Evolutionary conservation across 768 basidiomycete species (phyloP).

Genomic region (Rhodotorula sphaerocarpa): DNA sequence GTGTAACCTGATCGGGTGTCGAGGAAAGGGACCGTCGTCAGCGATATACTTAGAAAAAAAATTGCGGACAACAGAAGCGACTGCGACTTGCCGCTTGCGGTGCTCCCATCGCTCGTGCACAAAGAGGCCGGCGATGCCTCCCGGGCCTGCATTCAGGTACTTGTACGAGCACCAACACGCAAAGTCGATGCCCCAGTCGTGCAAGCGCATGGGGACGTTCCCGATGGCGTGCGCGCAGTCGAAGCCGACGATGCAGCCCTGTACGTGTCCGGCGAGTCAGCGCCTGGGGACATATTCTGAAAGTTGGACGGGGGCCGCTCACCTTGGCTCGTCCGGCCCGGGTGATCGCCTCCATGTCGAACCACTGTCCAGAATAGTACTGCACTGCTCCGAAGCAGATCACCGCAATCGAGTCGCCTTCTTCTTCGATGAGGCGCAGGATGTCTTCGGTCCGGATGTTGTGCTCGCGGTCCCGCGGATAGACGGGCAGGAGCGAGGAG

Average conservation of each 20-base stretch:
- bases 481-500: conserved; percentile 64
- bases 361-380: conserved; percentile 94
- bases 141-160: conserved; percentile 92
- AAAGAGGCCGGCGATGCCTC: conserved; percentile 91
- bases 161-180: conserved; percentile 98
- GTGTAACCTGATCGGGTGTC: conserved; percentile 57
- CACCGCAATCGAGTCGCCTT: conserved; percentile 72
- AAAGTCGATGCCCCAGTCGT: conserved; percentile 93
- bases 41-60: background rate
- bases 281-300: background rate
- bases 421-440: conserved; percentile 59
- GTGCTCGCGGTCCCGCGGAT: conserved; percentile 74
- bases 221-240: conserved; percentile 94
- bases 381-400: conserved; percentile 90
- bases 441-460: conserved; percentile 83
- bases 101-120: conserved; percentile 54
- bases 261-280: background rate
- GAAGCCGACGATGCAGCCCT: conserved; percentile 93
- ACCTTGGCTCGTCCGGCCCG: conserved; percentile 76
- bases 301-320: no score
- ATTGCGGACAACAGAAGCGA: no score
- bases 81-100: conserved; percentile 10
- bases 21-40: background rate
- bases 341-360: conserved; percentile 78
- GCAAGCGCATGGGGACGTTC: conserved; percentile 78